phyloP scores from a whole-genome alignment of 1,139 yeast species.

The Meyerozyma athensensis region DNA sequence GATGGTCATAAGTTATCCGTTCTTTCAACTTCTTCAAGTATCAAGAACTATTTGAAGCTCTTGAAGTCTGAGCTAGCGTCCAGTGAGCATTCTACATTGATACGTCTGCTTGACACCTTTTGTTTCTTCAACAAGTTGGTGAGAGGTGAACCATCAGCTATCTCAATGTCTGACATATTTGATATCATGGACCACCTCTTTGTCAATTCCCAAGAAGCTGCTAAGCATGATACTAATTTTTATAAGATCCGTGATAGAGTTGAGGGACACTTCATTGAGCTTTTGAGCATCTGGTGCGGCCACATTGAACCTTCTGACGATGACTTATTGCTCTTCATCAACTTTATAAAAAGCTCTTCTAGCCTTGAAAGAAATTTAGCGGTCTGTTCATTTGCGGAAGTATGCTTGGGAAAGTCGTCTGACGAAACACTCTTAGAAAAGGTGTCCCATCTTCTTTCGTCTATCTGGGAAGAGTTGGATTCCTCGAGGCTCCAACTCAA shows the following conservation, averaged over 20 bases:
- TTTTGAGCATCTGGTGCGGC: background rate
- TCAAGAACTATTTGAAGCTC: constrained; percentile 15
- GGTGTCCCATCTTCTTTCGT: constrained; percentile 29
- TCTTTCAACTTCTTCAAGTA: constrained; percentile 1
- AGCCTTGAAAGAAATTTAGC: background rate
- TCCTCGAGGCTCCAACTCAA: constrained; percentile 60
- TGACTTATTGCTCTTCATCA: background rate
- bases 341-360: background rate
- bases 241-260: constrained; percentile 43
- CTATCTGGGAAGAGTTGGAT: constrained; percentile 57
- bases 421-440: constrained; percentile 4
- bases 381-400: background rate
- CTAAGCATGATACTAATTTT: constrained; percentile 27
- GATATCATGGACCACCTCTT: constrained; percentile 19
- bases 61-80: constrained; percentile 22
- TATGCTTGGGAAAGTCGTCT: background rate
- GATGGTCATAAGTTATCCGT: background rate
- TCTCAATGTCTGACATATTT: too few relatives aligned
- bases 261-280: constrained; percentile 15
- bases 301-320: background rate
- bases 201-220: constrained; percentile 18
- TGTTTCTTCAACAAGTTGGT: constrained; percentile 27
- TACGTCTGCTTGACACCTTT: constrained; percentile 25
- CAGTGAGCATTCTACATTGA: constrained; percentile 23
- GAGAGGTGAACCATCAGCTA: too few relatives aligned